A percentile compares a stretch with the other conserved stretches of the same genome.
Conservation (phyloP, 1,284 basidiomycete species). For the Trichosporon asahii region DNA sequence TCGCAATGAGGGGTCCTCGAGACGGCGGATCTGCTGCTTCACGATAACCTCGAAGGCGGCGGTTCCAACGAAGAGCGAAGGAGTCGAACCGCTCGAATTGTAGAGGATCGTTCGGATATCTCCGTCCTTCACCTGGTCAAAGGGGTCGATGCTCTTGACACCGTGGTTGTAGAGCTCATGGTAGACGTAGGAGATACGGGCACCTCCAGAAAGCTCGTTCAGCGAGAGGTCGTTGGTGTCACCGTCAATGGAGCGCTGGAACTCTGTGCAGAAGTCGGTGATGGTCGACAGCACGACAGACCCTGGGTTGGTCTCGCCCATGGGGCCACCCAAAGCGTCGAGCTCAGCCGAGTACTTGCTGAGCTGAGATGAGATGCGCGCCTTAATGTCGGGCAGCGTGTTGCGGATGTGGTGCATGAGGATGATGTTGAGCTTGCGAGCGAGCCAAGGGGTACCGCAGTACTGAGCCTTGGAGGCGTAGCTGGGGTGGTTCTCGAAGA, state of each 20-base stretch:
- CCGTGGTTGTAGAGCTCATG: conserved; percentile 97
- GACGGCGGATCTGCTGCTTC: conserved; percentile 94
- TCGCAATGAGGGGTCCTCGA: conserved; percentile 89
- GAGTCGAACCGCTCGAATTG: conserved; percentile 96
- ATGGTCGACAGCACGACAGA: conserved; percentile 92
- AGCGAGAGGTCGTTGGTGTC: conserved; percentile 90
- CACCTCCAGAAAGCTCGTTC: conserved; percentile 94
- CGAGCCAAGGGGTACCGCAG: conserved; percentile 96
- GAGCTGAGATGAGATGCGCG: conserved; percentile 80
- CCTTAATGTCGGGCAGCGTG: conserved; percentile 95
- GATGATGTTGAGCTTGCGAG: conserved; percentile 95
- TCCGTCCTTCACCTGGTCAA: conserved; percentile 96
- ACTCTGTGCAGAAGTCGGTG: conserved; percentile 95
- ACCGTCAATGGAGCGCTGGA: conserved; percentile 93
- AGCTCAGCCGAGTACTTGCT: conserved; percentile 84
- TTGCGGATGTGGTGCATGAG: conserved; percentile 97
- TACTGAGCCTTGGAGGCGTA: conserved; percentile 93
- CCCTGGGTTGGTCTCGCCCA: conserved; percentile 77
- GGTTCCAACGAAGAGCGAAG: conserved; percentile 91
- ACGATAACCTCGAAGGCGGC: conserved; percentile 97
- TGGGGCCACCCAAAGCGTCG: conserved; percentile 74
- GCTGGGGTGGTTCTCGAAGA: conserved; percentile 88
- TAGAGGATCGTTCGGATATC: conserved; percentile 94
- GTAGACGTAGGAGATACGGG: conserved; percentile 96
- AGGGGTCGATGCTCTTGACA: conserved; percentile 92